Conservation (phyloP, 2,329 filamentous ascomycete genomes). For the Macrophomina phaseolina region DNA sequence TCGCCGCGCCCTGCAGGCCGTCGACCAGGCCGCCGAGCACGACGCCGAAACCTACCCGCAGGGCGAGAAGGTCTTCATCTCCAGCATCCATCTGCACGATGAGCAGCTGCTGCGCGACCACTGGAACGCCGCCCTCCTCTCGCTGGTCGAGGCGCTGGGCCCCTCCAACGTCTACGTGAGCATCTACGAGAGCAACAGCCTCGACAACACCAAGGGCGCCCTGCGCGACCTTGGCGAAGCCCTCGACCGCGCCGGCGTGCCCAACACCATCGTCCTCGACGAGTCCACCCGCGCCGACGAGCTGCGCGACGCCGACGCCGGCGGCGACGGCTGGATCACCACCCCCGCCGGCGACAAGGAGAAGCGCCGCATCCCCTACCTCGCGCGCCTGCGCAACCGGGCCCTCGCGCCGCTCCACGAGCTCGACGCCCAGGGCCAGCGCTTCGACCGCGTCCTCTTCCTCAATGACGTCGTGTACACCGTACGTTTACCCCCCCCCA, state of each 20-base stretch:
- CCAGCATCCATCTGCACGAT: conserved; percentile 72
- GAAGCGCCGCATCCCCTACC: conserved; percentile 70
- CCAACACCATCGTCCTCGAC: conserved; percentile 63
- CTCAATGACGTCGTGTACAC: conserved; percentile 69
- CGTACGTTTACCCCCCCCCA: conserved; percentile 45
- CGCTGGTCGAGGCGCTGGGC: conserved; percentile 63
- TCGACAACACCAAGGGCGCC: conserved; percentile 69
- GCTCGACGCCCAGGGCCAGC: conserved; percentile 54
- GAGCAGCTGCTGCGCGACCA: conserved; percentile 63
- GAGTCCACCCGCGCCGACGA: conserved; percentile 64
- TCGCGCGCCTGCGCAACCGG: conserved; percentile 68
- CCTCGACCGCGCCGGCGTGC: conserved; percentile 60
- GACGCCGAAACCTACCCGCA: neutral
- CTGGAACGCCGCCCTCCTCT: conserved; percentile 67
- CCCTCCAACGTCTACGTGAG: conserved; percentile 70
- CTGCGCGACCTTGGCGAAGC: conserved; percentile 62
- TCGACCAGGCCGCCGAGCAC: conserved; percentile 8
- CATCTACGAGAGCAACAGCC: conserved; percentile 72
- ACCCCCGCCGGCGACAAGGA: conserved; percentile 60
- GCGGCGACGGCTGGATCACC: conserved; percentile 66
- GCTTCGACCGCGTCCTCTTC: conserved; percentile 66
- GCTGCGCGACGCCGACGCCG: conserved; percentile 45
- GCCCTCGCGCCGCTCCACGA: conserved; percentile 65
- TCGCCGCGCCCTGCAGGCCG: conserved; percentile 15
- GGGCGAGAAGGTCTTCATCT: conserved; percentile 63